Percentiles rank a stretch among this genome's conserved stretches.
Conservation (phyloP, 805 yeast species). For the Candida palmyrensis region DNA sequence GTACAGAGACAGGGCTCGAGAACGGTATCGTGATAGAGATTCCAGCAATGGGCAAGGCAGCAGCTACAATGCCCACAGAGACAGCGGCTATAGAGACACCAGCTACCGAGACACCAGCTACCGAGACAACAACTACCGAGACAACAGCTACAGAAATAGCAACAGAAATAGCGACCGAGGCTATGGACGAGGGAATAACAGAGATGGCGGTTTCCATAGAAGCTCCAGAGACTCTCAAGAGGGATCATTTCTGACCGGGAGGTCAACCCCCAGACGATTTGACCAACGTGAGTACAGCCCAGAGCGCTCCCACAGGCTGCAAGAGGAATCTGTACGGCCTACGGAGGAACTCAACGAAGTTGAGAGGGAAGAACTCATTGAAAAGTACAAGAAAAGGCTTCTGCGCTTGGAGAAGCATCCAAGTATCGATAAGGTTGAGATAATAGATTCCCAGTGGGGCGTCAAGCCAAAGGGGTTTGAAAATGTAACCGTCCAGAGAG, state of each 20-base stretch:
- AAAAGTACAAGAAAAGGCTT: slow-evolving; percentile 19
- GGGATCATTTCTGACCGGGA: too few relatives aligned
- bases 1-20: too few relatives aligned
- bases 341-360: too few relatives aligned
- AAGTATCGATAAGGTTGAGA: slow-evolving; percentile 47
- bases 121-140: slow-evolving; percentile 4
- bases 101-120: slow-evolving; percentile 1
- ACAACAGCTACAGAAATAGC: slow-evolving; percentile 1
- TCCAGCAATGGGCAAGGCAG: slow-evolving; percentile 10
- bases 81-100: slow-evolving; percentile 12
- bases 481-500: slow-evolving; percentile 66
- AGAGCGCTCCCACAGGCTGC: too few relatives aligned
- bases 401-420: slow-evolving; percentile 33
- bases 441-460: slow-evolving; percentile 62
- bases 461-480: slow-evolving; percentile 68
- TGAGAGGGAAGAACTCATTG: slow-evolving; percentile 17
- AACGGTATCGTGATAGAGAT: too few relatives aligned
- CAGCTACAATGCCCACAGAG: slow-evolving; percentile 11
- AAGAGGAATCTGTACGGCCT: too few relatives aligned
- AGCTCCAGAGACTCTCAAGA: too few relatives aligned
- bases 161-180: not conserved
- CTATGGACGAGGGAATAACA: too few relatives aligned
- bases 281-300: too few relatives aligned
- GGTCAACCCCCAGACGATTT: too few relatives aligned
- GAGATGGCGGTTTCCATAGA: too few relatives aligned